Base-by-base conservation (phyloP, 139 green algal species). In the Cymbomonas tetramitiformis region DNA sequence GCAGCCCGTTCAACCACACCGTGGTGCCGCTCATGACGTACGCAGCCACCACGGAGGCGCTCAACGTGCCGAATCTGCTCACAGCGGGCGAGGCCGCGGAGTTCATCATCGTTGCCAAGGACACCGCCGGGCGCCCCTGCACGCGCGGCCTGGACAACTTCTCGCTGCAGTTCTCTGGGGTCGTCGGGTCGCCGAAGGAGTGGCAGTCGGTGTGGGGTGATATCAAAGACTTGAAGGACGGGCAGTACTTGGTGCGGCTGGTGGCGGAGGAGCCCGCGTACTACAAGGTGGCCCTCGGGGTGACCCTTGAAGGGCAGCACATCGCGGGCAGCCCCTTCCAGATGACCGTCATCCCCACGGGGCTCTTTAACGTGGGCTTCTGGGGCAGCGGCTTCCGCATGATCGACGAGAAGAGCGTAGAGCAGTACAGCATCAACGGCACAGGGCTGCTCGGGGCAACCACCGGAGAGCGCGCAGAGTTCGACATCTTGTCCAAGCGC, bases 401-500 rank as follows among this genome's bases (percentile, higher is more conserved):
- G 15, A 21, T 61, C 33, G 52, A 61, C 52, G 52, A 61, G 52
- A n/a, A 18, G n/a, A n/a, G 25, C 6, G 52, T 34, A n/a, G 34
- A 58, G 6, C 15, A 32, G 33, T 61, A 52, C 29, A 18, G 30
- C 33, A 32, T 61, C 26, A 28, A 21, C 7, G 52, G 52, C 30
- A 28, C 15, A 34, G 52, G 52, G 5, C 28, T 61, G 12, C 24
- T 50, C 21, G 29, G 38, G 15, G 32, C n/a, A 32, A n/a, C 29
- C n/a, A 34, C 52, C 7, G 52, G 52, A 4, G 29, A 61, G 52
- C 15, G 21, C n/a, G 7, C 30, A 18, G 30, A 51, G 29, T 51
- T 61, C 52, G 52, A 61, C 52, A 18, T 61, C 7, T 34, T 61
- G n/a, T 58, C 26, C 29, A 61, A 61, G 52, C n/a, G n/a, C n/a